Evolutionary conservation across 2,329 filamentous ascomycete genomes (phyloP).

Genomic region (Zalaria sp.): DNA sequence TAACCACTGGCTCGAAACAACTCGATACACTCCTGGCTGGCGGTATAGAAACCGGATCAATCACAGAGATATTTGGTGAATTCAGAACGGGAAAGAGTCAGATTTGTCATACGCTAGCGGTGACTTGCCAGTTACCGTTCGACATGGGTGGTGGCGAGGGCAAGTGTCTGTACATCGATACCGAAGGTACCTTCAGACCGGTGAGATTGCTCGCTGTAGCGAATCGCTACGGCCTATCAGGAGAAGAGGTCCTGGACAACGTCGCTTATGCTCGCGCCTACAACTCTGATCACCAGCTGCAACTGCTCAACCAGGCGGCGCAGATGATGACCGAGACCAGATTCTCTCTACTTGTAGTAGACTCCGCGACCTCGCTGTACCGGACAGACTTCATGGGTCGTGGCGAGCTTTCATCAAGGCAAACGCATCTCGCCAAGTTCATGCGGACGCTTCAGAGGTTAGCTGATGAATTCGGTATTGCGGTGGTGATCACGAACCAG

Average conservation of each 20-base stretch:
- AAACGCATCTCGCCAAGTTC: constrained; percentile 79
- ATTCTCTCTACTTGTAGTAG: constrained; percentile 89
- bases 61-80: constrained; percentile 96
- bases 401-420: constrained; percentile 86
- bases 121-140: constrained; percentile 93
- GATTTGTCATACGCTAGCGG: constrained; percentile 95
- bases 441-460: constrained; percentile 72
- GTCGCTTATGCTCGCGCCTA: constrained; percentile 96
- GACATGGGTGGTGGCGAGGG: constrained; percentile 98
- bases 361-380: constrained; percentile 90
- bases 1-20: constrained; percentile 95
- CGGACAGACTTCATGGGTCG: constrained; percentile 94
- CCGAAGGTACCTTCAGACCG: constrained; percentile 88
- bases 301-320: constrained; percentile 85
- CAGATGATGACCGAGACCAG: constrained; percentile 99
- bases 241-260: constrained; percentile 95
- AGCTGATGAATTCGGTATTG: constrained; percentile 77
- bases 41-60: constrained; percentile 90
- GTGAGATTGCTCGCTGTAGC: constrained; percentile 84
- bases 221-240: constrained; percentile 84
- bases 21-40: constrained; percentile 89
- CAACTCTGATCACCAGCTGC: constrained; percentile 95
- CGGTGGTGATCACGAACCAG: constrained; percentile 97
- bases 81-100: constrained; percentile 98
- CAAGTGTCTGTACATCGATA: constrained; percentile 97